Conservation (phyloP, 106 monocot species). For the Cymbidium sinense region DNA sequence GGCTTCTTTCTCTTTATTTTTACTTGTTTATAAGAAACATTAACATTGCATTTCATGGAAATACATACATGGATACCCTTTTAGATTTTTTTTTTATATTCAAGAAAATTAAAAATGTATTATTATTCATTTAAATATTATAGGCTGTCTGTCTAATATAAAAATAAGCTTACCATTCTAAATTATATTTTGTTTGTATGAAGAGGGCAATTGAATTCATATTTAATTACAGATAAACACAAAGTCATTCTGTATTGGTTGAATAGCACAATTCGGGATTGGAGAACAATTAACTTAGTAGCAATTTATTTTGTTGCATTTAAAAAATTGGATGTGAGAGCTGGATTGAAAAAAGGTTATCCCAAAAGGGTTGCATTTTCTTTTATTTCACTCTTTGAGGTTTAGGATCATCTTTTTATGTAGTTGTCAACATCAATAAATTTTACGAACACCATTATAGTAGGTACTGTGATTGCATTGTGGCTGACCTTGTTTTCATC, state of each 20-base stretch:
- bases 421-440: no score
- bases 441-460: no score
- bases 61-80: neutral
- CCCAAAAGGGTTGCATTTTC: neutral
- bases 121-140: neutral
- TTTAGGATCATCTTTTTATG: no score
- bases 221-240: neutral
- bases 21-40: neutral
- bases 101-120: neutral
- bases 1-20: neutral
- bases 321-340: neutral
- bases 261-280: neutral
- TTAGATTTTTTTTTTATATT: neutral
- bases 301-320: no score
- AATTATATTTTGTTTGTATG: neutral
- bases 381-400: no score
- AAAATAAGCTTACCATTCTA: neutral
- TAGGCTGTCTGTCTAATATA: neutral
- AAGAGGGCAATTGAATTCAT: neutral
- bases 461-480: no score
- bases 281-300: no score
- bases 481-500: no score
- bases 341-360: neutral
- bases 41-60: neutral
- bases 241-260: neutral